A percentile compares a stretch with the other conserved stretches of the same genome.
phyloP scores from a whole-genome alignment of 805 yeast genomes.

The Wickerhamomyces strasburgensis region DNA sequence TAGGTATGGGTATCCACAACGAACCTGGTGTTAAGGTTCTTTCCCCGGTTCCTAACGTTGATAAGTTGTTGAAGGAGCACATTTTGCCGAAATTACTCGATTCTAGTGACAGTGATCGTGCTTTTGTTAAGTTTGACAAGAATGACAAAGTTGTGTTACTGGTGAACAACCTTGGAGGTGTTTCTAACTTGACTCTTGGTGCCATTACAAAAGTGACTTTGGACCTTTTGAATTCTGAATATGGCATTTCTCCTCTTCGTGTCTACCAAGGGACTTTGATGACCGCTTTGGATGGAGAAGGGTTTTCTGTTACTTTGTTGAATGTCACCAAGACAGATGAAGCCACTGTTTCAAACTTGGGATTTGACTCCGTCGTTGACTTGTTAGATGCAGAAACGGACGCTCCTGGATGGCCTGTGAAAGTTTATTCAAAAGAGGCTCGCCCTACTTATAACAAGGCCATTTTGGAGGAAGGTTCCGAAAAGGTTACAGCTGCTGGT shows the following conservation, averaged over 20 bases:
- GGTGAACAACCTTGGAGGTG: conserved; percentile 86
- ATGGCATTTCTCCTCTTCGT: conserved; percentile 59
- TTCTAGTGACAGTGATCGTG: conserved; percentile 65
- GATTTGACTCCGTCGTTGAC: conserved; percentile 37
- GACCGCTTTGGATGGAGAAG: conserved; percentile 89
- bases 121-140: conserved; percentile 64
- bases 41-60: conserved; percentile 62
- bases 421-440: conserved; percentile 19
- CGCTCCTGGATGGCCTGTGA: conserved; percentile 74
- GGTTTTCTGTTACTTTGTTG: conserved; percentile 79
- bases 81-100: conserved; percentile 62
- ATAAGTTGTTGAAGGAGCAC: conserved; percentile 47
- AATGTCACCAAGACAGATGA: conserved; percentile 54
- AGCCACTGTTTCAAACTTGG: conserved; percentile 26
- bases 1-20: conserved; percentile 95
- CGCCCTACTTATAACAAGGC: conserved; percentile 29
- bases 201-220: conserved; percentile 63
- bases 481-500: conserved; percentile 32
- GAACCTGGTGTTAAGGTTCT: conserved; percentile 74
- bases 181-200: conserved; percentile 72
- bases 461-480: conserved; percentile 26
- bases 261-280: conserved; percentile 73
- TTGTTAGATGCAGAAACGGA: conserved; percentile 67
- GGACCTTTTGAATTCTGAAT: conserved; percentile 45
- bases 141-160: conserved; percentile 67